Percentiles rank a stretch among this genome's conserved stretches.
phyloP scores from a whole-genome alignment of 192 early-diverging fungal species.

The Backusella macrospora region DNA sequence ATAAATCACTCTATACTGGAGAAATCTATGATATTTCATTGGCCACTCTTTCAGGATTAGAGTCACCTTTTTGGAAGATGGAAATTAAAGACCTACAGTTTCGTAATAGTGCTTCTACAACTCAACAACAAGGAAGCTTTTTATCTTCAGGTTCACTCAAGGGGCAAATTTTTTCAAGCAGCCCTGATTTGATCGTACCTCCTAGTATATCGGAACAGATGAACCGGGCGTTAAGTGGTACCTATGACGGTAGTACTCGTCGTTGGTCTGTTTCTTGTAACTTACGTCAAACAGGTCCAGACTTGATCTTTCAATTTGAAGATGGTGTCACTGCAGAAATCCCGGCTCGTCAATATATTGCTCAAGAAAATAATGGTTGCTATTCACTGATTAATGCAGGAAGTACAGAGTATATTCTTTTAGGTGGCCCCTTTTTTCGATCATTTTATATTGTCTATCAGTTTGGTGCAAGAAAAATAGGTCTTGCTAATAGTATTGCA shows the following conservation, averaged over 20 bases:
- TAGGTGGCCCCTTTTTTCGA: not conserved
- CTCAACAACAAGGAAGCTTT: not conserved
- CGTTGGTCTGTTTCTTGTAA: not conserved
- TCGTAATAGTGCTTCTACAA: not conserved
- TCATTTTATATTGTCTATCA: slow-evolving; percentile 6
- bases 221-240: not conserved
- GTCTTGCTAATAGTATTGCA: not conserved
- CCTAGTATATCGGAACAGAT: not conserved
- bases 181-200: not conserved
- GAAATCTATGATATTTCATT: not conserved
- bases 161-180: slow-evolving; percentile 1
- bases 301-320: slow-evolving; percentile 3
- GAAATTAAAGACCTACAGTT: not conserved
- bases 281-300: not conserved
- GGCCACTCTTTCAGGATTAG: not conserved
- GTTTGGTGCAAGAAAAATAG: slow-evolving; percentile 7
- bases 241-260: not conserved
- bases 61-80: slow-evolving; percentile 8
- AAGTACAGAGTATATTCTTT: not conserved
- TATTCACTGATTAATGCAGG: not conserved
- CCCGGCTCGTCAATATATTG: not conserved
- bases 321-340: slow-evolving; percentile 6
- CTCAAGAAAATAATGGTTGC: not conserved
- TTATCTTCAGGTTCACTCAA: not conserved
- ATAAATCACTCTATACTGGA: not conserved